phyloP scores from a whole-genome alignment of 2,329 filamentous ascomycete genomes.

The Zalaria sp. region DNA sequence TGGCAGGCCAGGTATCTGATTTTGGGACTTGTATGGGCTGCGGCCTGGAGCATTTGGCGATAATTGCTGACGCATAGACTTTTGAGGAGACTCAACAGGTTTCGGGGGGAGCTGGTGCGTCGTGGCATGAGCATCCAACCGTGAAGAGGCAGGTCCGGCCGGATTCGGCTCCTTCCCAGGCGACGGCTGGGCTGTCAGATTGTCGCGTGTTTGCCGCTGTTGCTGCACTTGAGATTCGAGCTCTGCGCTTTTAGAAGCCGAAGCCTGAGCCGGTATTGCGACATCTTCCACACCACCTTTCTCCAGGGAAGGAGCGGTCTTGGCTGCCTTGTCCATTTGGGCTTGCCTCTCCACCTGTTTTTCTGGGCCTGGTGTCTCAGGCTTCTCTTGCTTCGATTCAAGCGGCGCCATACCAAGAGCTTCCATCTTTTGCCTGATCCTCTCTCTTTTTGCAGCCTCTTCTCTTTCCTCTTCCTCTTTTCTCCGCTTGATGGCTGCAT shows the following conservation, averaged over 20 bases:
- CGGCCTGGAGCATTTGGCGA: conserved; percentile 2
- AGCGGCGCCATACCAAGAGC: conserved; percentile 47
- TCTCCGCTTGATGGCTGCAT: conserved; percentile 52
- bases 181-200: conserved; percentile 26
- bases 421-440: conserved; percentile 59
- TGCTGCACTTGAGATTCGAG: conserved; percentile 12
- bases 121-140: neutral
- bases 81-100: conserved; percentile 1
- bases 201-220: conserved; percentile 45
- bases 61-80: conserved; percentile 3
- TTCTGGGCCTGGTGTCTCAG: conserved; percentile 4
- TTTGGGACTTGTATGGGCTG: conserved; percentile 3
- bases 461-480: conserved; percentile 56
- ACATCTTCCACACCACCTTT: neutral
- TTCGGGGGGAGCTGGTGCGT: neutral
- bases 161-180: neutral
- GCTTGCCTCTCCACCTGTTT: conserved; percentile 1
- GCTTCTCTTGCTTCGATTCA: conserved; percentile 8
- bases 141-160: neutral
- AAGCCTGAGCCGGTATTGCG: neutral
- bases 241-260: neutral
- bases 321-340: neutral
- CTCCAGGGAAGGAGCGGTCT: neutral
- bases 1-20: conserved; percentile 16
- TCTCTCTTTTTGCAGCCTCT: conserved; percentile 56